phyloP scores from a whole-genome alignment of 805 yeast genomes.

The Monosporozyma unispora region DNA sequence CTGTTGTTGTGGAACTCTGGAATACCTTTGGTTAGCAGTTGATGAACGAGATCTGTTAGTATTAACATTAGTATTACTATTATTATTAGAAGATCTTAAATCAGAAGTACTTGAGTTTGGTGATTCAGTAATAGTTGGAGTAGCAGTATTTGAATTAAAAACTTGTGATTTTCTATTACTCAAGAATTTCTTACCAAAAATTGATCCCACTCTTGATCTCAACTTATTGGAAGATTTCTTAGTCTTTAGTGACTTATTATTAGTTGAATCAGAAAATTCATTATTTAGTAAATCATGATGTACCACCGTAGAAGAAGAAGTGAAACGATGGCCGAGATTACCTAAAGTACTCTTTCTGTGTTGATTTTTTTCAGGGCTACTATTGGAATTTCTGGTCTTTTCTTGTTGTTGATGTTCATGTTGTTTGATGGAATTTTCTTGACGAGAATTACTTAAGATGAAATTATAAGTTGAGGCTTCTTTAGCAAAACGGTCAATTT shows the following conservation, averaged over 20 bases:
- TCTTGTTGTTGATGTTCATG: not conserved
- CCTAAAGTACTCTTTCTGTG: slow-evolving; percentile 24
- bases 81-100: not conserved
- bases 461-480: slow-evolving; percentile 29
- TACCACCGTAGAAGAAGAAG: slow-evolving; percentile 24
- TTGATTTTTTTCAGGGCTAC: slow-evolving; percentile 5
- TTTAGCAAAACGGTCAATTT: slow-evolving; percentile 47
- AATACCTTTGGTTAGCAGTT: not conserved
- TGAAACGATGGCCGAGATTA: slow-evolving; percentile 19
- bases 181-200: slow-evolving; percentile 50
- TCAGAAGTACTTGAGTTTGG: slow-evolving; percentile 1
- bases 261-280: slow-evolving; percentile 25
- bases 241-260: slow-evolving; percentile 24
- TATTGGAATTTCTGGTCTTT: not conserved
- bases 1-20: not conserved
- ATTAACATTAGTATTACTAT: too few relatives aligned
- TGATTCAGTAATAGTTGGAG: slow-evolving; percentile 6
- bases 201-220: slow-evolving; percentile 67
- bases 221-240: slow-evolving; percentile 35
- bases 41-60: slow-evolving; percentile 1
- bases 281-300: slow-evolving; percentile 27
- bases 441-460: slow-evolving; percentile 6
- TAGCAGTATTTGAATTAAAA: slow-evolving; percentile 1
- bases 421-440: not conserved
- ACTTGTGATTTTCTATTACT: slow-evolving; percentile 23